Evolutionary conservation across 2,329 filamentous ascomycete genomes (phyloP).

Genomic region (Alternaria burnsii): DNA sequence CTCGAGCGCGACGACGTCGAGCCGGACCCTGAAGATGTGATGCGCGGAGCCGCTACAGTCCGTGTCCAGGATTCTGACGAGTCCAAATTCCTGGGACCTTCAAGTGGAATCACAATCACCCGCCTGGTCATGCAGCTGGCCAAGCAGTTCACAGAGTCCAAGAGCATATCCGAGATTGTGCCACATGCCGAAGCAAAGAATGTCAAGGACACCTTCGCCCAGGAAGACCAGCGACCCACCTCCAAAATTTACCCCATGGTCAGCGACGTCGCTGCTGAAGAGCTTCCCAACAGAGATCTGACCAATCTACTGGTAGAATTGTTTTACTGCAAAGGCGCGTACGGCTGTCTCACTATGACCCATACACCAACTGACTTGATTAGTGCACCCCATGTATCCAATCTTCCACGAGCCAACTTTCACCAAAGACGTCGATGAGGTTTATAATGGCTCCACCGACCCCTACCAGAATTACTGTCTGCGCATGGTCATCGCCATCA

Average conservation of each 20-base stretch:
- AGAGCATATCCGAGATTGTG: conserved; percentile 90
- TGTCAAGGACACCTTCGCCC: conserved; percentile 71
- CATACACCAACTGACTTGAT: conserved; percentile 23
- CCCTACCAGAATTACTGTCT: conserved; percentile 88
- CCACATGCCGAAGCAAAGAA: conserved; percentile 74
- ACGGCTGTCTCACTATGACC: not conserved
- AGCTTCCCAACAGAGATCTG: conserved; percentile 75
- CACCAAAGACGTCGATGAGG: conserved; percentile 76
- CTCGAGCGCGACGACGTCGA: conserved; percentile 78
- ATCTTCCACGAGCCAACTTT: conserved; percentile 86
- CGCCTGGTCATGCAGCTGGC: conserved; percentile 95
- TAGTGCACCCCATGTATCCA: conserved; percentile 88
- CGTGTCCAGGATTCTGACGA: conserved; percentile 86
- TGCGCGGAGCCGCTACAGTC: conserved; percentile 85
- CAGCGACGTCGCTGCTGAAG: conserved; percentile 80
- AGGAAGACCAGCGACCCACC: conserved; percentile 72
- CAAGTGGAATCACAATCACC: conserved; percentile 94
- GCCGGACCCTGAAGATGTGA: conserved; percentile 80
- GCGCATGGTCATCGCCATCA: conserved; percentile 92
- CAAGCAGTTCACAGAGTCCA: conserved; percentile 89
- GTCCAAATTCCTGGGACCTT: conserved; percentile 88
- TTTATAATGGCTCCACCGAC: conserved; percentile 78
- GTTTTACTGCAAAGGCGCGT: conserved; percentile 81
- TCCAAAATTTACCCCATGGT: conserved; percentile 90
- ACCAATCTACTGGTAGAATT: conserved; percentile 83